A percentile compares a stretch with the other conserved stretches of the same genome.
phyloP scores from a whole-genome alignment of 805 yeast genomes.

The Saccharomycopsis olivae region DNA sequence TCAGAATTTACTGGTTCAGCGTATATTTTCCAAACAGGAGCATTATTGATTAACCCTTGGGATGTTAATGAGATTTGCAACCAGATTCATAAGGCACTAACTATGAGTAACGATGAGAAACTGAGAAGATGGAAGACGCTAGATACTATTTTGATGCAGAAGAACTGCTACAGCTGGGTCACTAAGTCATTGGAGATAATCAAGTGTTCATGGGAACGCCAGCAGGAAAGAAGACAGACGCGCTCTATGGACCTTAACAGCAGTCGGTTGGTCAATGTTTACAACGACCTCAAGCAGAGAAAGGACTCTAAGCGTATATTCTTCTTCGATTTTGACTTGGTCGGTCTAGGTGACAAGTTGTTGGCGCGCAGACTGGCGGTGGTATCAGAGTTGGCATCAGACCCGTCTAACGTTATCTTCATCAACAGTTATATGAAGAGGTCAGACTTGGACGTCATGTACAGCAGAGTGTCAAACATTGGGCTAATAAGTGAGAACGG shows the following conservation, averaged over 20 bases:
- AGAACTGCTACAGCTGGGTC: conserved; percentile 75
- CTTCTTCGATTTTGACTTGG: conserved; percentile 37
- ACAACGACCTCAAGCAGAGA: conserved; percentile 19
- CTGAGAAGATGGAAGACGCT: conserved; percentile 50
- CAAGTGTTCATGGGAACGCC: conserved; percentile 39
- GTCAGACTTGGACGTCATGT: conserved; percentile 54
- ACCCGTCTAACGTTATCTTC: conserved; percentile 57
- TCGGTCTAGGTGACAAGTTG: conserved; percentile 20
- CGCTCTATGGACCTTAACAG: conserved; percentile 25
- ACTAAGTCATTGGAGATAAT: conserved; percentile 43
- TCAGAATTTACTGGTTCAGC: conserved; percentile 97
- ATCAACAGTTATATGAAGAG: conserved; percentile 58
- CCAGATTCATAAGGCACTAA: conserved; percentile 53
- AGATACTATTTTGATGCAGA: conserved; percentile 44
- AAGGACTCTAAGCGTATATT: conserved; percentile 28
- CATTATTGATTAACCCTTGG: conserved; percentile 86
- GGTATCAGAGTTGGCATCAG: conserved; percentile 46
- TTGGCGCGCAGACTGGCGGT: conserved; percentile 39
- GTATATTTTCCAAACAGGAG: conserved; percentile 56
- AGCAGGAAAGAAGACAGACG: conserved; percentile 30
- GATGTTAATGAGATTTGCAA: conserved; percentile 56
- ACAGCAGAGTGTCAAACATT: conserved; percentile 52
- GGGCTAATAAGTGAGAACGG: conserved; percentile 92
- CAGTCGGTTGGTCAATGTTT: conserved; percentile 27
- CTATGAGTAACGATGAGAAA: conserved; percentile 52